phyloP scores from a whole-genome alignment of 1,284 basidiomycete genomes.

The Caloboletus firmus region DNA sequence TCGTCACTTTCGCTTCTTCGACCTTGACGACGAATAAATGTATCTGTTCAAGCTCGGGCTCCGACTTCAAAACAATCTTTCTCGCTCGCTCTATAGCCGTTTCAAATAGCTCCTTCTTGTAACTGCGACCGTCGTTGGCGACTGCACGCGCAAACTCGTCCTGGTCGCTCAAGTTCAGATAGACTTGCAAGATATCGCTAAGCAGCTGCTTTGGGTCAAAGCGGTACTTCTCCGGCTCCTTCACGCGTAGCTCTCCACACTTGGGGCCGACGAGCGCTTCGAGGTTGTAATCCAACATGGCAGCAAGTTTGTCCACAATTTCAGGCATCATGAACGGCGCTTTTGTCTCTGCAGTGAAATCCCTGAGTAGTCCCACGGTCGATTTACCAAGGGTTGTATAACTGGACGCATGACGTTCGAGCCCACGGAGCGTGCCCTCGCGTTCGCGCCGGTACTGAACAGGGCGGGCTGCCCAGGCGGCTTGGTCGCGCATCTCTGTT shows the following conservation, averaged over 20 bases:
- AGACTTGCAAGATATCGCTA: constrained; percentile 88
- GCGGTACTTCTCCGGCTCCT: constrained; percentile 85
- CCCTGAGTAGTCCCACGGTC: constrained; percentile 85
- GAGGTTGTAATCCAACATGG: constrained; percentile 96
- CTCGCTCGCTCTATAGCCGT: constrained; percentile 73
- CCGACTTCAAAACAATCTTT: constrained; percentile 72
- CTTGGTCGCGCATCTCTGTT: constrained; percentile 76
- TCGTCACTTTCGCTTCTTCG: constrained; percentile 74
- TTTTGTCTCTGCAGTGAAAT: constrained; percentile 91
- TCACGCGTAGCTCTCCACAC: constrained; percentile 81
- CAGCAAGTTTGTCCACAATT: constrained; percentile 93
- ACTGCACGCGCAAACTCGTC: constrained; percentile 85
- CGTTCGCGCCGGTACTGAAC: constrained; percentile 81
- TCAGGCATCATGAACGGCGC: constrained; percentile 95
- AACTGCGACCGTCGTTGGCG: constrained; percentile 91
- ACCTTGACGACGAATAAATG: constrained; percentile 77
- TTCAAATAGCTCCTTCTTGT: constrained; percentile 83
- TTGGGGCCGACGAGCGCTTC: constrained; percentile 86
- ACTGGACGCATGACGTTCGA: constrained; percentile 83
- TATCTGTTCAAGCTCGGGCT: constrained; percentile 77
- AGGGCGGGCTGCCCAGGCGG: constrained; percentile 65
- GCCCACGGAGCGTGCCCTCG: constrained; percentile 72
- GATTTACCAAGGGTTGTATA: constrained; percentile 88
- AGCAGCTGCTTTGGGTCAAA: constrained; percentile 88
- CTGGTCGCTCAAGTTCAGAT: constrained; percentile 84